Percentiles rank a stretch among this genome's conserved stretches.
Conservation (phyloP, 441 rosid genomes). For the Jatropha multifida region DNA sequence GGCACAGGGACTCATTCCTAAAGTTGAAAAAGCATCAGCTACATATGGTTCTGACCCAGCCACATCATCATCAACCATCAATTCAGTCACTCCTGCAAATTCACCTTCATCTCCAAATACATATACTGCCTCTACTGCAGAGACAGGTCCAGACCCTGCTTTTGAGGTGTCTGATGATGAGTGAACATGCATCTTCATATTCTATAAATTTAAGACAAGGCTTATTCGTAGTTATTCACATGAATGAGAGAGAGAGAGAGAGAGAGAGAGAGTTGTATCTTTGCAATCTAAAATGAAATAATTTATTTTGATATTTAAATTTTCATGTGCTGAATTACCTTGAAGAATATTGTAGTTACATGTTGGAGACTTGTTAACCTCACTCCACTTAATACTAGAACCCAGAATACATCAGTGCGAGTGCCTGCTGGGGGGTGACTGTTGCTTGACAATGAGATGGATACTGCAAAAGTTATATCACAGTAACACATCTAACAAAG, state of each 20-base stretch:
- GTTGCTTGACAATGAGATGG: too few relatives aligned
- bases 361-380: neutral
- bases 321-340: neutral
- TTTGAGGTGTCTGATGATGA: conserved; percentile 31
- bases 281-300: neutral
- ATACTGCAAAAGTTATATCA: neutral
- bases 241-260: neutral
- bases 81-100: conserved; percentile 21
- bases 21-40: conserved; percentile 21
- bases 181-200: neutral
- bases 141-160: conserved; percentile 31
- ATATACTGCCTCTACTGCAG: conserved; percentile 19
- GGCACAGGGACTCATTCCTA: conserved; percentile 47
- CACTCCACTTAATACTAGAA: neutral
- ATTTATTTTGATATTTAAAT: neutral
- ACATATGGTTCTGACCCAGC: conserved; percentile 19
- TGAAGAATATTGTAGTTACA: neutral
- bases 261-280: neutral
- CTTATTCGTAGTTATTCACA: neutral
- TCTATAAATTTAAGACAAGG: neutral
- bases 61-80: conserved; percentile 30
- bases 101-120: conserved; percentile 22
- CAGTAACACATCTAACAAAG: too few relatives aligned
- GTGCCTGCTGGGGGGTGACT: too few relatives aligned
- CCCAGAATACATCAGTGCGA: too few relatives aligned